These are phyloP conservation scores for Xenoacremonium recifei DNA, from an alignment of 2,329 filamentous ascomycete genomes.

Conservation along the genomic window DNA sequence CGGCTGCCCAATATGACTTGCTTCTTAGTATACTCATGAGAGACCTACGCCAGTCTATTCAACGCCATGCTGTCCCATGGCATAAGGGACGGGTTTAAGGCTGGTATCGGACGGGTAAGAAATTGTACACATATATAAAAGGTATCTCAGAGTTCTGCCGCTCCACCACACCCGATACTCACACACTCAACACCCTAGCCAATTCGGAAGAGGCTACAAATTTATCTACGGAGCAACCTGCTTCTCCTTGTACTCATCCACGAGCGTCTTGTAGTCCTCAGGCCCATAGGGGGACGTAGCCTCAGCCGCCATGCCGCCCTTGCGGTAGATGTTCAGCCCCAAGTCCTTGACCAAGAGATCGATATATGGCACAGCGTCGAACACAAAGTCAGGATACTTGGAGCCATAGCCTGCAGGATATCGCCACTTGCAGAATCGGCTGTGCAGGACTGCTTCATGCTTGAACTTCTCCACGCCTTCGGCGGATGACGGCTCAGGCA, in stretches of 20 bases:
- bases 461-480: slow-evolving; percentile 40
- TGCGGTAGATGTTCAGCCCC: slow-evolving; percentile 56
- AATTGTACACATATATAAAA: too few species aligned
- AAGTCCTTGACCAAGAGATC: slow-evolving; percentile 67
- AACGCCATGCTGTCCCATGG: too few species aligned
- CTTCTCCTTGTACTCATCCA: slow-evolving; percentile 48
- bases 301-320: slow-evolving; percentile 51
- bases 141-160: slow-evolving; percentile 1
- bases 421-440: slow-evolving; percentile 67
- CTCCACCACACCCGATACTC: too few species aligned
- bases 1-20: too few species aligned
- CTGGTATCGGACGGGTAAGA: too few species aligned
- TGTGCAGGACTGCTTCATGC: slow-evolving; percentile 61
- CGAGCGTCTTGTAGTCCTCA: slow-evolving; percentile 54
- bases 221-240: too few species aligned
- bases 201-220: too few species aligned
- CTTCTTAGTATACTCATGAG: too few species aligned
- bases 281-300: slow-evolving; percentile 57
- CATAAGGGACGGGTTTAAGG: too few species aligned
- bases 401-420: slow-evolving; percentile 65
- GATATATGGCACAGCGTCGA: slow-evolving; percentile 72
- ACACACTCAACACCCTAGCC: neutral
- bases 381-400: slow-evolving; percentile 67
- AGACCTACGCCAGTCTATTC: too few species aligned
- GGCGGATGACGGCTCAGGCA: slow-evolving; percentile 16